phyloP scores from a whole-genome alignment of 2,329 filamentous ascomycete genomes.

The Dactylellina haptotyla region DNA sequence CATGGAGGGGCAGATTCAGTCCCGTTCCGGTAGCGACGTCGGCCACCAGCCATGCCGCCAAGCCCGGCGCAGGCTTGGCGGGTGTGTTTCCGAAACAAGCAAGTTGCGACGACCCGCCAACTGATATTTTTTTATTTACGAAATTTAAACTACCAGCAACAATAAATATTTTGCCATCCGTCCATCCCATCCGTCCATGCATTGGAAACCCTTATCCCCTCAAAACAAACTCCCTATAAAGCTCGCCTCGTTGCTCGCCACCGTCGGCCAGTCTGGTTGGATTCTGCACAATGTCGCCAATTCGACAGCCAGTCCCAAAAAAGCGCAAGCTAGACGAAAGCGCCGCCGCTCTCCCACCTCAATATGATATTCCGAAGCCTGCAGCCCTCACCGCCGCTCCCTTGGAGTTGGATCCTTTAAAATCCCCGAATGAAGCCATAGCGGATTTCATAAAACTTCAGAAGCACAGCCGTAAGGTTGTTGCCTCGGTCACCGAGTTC shows the following conservation, averaged over 20 bases:
- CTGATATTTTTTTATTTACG: conserved; percentile 4
- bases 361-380: not conserved
- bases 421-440: not conserved
- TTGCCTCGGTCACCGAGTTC: conserved; percentile 1
- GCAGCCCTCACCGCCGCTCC: not conserved
- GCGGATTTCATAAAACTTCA: conserved; percentile 20
- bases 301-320: not conserved
- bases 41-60: conserved; percentile 1
- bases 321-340: conserved; percentile 17
- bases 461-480: conserved; percentile 22
- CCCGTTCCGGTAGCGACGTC: conserved; percentile 31
- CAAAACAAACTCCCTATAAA: not conserved
- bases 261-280: not conserved
- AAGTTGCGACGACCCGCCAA: conserved; percentile 13
- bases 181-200: no score
- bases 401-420: not conserved
- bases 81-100: conserved; percentile 4
- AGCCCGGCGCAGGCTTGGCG: not conserved
- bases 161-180: no score
- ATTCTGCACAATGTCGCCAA: conserved; percentile 6
- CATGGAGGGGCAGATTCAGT: no score
- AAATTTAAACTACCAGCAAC: not conserved
- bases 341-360: not conserved
- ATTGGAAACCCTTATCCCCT: no score
- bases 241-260: not conserved